Base-by-base conservation (phyloP, 305 asterid species). In the Fraxinus nigra region DNA sequence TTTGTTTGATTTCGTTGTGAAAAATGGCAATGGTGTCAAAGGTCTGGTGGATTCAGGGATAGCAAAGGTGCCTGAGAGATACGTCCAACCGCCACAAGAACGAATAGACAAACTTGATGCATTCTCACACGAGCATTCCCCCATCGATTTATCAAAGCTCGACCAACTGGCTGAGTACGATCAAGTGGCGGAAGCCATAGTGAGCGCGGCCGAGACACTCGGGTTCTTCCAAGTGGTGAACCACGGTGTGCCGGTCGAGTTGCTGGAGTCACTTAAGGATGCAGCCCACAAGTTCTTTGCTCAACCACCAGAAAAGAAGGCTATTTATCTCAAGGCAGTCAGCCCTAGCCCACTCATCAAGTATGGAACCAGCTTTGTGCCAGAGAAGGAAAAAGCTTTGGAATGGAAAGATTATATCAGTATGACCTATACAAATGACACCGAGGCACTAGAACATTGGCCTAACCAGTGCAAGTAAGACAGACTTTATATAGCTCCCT, bases 331-430 rank as follows among this genome's bases (percentile, higher is more conserved):
- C 43, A 80, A 86, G 65, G 86, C 61, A 74, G 74, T 73, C 3
- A 85, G 89, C 20, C 87, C 87, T 5, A 85, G 85, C 78, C 86
- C 85, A 5, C 83, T 84, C 9, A 85, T 85, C 33, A 83, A 85
- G 46, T 87, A 85, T 84, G 88, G 87, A n/a, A 83, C 89, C 1
- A 87, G 89, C 28, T 83, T 87, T 87, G 86, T 51, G 0, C 89
- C 90, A 28, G 85, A 85, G 14, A 84, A 82, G 35, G 89, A 87
- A 75, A 85, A 79, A 59, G 83, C 88, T 73, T 59, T 87, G 87
- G 90, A 87, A 78, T 87, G 90, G 89, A 87, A 85, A 79, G 90
- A 87, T 82, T 83, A 81, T 85, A 48, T 85, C 11, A 85, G 82
- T 78, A 83, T 87, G 89, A 72, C 82, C 18, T 87, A 87, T 65